These are phyloP conservation scores for Debaryomyces nepalensis DNA, from an alignment of 1,139 yeast genomes.

Conservation along the genomic window DNA sequence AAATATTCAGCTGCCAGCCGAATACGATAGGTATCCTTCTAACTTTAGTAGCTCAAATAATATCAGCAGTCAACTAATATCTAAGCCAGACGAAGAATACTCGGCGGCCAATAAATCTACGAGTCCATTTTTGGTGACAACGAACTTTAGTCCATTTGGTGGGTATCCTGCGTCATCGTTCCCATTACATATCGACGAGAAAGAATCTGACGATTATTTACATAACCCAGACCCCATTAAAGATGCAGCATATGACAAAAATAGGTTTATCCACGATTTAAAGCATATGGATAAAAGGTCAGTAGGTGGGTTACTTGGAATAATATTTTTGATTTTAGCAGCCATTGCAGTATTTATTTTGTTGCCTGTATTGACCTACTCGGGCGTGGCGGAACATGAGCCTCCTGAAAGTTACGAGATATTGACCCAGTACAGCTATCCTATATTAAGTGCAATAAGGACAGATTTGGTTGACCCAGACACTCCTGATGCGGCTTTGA, in stretches of 20 bases:
- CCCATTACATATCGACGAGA: conserved; percentile 84
- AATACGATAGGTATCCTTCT: conserved; percentile 62
- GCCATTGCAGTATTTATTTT: conserved; percentile 67
- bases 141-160: conserved; percentile 79
- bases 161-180: conserved; percentile 91
- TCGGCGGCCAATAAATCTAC: too few species aligned
- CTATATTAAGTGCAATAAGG: conserved; percentile 63
- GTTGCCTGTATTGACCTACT: conserved; percentile 73
- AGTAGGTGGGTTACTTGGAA: conserved; percentile 61
- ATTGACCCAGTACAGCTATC: conserved; percentile 62
- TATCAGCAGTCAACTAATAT: conserved; percentile 16
- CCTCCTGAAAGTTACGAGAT: conserved; percentile 43
- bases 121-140: conserved; percentile 23
- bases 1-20: conserved; percentile 48
- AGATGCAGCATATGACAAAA: conserved; percentile 77
- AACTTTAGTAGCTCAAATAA: conserved; percentile 27
- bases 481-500: conserved; percentile 63
- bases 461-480: conserved; percentile 73
- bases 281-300: conserved; percentile 63
- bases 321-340: conserved; percentile 60
- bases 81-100: not conserved
- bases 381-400: conserved; percentile 56
- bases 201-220: conserved; percentile 88
- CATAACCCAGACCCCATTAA: conserved; percentile 93
- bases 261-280: conserved; percentile 61